These are phyloP conservation scores for Maudiozyma turicensis DNA, from an alignment of 805 yeast genomes.

Conservation along the genomic window DNA sequence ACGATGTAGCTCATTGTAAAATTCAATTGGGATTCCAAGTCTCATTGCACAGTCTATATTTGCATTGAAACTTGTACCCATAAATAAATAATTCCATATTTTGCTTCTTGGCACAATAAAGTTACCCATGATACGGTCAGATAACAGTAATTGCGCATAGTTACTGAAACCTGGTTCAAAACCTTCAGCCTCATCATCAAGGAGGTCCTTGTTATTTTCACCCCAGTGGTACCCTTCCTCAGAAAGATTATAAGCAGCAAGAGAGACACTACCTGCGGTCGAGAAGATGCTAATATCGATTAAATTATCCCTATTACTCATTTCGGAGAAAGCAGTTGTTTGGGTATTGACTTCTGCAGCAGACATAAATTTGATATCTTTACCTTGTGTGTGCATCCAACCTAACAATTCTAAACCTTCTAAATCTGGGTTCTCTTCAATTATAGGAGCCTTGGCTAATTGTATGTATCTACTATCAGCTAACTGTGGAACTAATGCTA, in stretches of 20 bases:
- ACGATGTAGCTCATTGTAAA: constrained; percentile 79
- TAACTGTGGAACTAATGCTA: constrained; percentile 80
- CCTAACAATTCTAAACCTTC: constrained; percentile 73
- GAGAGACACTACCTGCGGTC: constrained; percentile 75
- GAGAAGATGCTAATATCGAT: constrained; percentile 59
- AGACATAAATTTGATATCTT: constrained; percentile 51
- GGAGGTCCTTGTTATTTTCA: constrained; percentile 41
- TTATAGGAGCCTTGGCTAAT: constrained; percentile 35
- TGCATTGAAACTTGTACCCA: constrained; percentile 74
- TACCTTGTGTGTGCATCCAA: constrained; percentile 85
- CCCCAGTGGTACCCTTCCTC: constrained; percentile 79
- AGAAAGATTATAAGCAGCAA: constrained; percentile 54
- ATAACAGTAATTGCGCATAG: constrained; percentile 58
- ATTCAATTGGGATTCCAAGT: constrained; percentile 69
- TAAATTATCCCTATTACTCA: constrained; percentile 30
- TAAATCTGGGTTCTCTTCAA: constrained; percentile 27
- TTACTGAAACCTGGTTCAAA: constrained; percentile 51
- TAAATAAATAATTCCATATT: constrained; percentile 85
- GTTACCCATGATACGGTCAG: constrained; percentile 69
- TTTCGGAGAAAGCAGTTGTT: constrained; percentile 30
- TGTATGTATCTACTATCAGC: constrained; percentile 62
- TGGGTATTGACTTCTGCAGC: constrained; percentile 65
- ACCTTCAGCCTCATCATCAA: constrained; percentile 54
- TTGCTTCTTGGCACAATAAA: constrained; percentile 78
- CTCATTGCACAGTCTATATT: constrained; percentile 53